Percentiles rank a stretch among this genome's conserved stretches.
phyloP scores from a whole-genome alignment of 2,329 filamentous ascomycete genomes.

The Claviceps maximensis region DNA sequence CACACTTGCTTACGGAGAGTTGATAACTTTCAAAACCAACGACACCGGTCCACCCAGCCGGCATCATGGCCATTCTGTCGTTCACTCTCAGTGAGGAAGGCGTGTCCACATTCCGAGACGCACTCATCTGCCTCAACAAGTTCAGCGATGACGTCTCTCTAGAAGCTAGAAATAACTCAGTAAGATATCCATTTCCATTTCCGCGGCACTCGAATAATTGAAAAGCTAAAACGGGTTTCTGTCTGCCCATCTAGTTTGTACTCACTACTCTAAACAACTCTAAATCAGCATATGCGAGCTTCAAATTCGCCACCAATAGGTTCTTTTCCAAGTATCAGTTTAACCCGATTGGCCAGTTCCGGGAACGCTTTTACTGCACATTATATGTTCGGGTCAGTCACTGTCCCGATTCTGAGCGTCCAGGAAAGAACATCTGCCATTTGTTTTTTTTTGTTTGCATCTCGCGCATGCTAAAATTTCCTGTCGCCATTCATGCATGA shows the following conservation, averaged over 20 bases:
- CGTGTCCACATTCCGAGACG: slow-evolving; percentile 56
- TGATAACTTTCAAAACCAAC: neutral
- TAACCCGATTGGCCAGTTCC: slow-evolving; percentile 35
- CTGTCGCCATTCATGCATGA: neutral
- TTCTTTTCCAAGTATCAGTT: slow-evolving; percentile 67
- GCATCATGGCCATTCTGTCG: slow-evolving; percentile 46
- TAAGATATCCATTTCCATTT: slow-evolving; percentile 17
- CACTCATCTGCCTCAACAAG: slow-evolving; percentile 60
- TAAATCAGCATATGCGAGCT: slow-evolving; percentile 65
- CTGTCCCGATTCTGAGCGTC: neutral
- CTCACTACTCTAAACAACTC: slow-evolving; percentile 68
- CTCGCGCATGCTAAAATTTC: neutral
- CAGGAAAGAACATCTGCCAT: neutral
- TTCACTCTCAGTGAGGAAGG: slow-evolving; percentile 66
- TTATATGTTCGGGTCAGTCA: slow-evolving; percentile 53
- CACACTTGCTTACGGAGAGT: neutral
- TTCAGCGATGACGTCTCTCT: slow-evolving; percentile 70
- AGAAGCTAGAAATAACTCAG: slow-evolving; percentile 56
- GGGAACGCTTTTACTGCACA: slow-evolving; percentile 57
- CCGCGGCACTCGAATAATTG: neutral
- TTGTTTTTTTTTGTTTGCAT: neutral
- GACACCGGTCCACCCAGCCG: too few relatives aligned
- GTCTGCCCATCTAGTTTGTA: slow-evolving; percentile 42
- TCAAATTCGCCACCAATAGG: slow-evolving; percentile 49
- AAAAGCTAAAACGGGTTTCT: neutral